Evolutionary conservation across 2,329 filamentous ascomycete species (phyloP).

Genomic region (Ascochyta clinopodiicola): DNA sequence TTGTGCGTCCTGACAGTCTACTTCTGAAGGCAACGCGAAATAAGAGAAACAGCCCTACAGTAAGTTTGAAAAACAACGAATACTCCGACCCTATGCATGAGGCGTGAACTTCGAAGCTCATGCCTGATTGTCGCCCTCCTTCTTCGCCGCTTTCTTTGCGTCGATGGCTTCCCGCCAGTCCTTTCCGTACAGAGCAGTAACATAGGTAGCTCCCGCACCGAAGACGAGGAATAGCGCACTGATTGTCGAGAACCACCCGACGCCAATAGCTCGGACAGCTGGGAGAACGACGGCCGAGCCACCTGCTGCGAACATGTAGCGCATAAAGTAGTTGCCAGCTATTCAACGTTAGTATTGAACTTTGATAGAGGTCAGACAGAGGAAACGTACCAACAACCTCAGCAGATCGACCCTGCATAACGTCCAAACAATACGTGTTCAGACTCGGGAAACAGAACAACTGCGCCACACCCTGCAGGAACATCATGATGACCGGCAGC

Average conservation of each 20-base stretch:
- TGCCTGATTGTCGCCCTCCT: slow-evolving; percentile 33
- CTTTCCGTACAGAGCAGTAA: slow-evolving; percentile 59
- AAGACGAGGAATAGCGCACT: slow-evolving; percentile 63
- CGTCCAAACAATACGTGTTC: slow-evolving; percentile 83
- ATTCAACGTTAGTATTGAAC: slow-evolving; percentile 11
- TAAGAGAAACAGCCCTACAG: neutral
- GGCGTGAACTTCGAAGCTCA: slow-evolving; percentile 5
- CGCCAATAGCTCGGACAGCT: slow-evolving; percentile 74
- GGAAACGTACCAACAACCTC: slow-evolving; percentile 66
- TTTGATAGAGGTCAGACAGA: neutral
- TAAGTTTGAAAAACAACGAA: neutral
- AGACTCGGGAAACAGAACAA: slow-evolving; percentile 77
- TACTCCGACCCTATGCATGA: neutral
- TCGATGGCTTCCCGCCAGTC: slow-evolving; percentile 63
- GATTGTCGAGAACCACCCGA: slow-evolving; percentile 83
- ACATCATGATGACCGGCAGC: slow-evolving; percentile 74
- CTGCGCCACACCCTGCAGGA: slow-evolving; percentile 75
- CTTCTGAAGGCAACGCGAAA: too few species aligned
- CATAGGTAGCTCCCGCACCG: slow-evolving; percentile 55
- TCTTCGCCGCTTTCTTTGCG: slow-evolving; percentile 52
- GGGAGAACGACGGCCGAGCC: slow-evolving; percentile 76
- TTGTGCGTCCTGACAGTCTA: neutral
- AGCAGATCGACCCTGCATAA: slow-evolving; percentile 73
- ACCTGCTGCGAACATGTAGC: slow-evolving; percentile 76
- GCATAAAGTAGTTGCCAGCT: slow-evolving; percentile 79